Evolutionary conservation across 2,329 filamentous ascomycete species (phyloP).

Genomic region (Rutstroemia sp.): DNA sequence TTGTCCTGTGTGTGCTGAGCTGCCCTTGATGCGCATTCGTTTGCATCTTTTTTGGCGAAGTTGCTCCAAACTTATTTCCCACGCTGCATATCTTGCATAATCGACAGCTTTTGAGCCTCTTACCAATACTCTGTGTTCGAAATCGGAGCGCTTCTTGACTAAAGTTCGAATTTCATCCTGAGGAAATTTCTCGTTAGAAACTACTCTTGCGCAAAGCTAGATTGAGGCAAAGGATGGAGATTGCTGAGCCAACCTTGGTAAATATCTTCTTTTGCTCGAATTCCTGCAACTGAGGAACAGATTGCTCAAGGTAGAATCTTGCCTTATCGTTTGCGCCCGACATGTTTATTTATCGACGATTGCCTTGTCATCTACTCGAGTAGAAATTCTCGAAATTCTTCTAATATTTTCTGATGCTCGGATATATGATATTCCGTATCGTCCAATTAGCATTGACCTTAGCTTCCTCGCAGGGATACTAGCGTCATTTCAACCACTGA

Average conservation of each 20-base stretch:
- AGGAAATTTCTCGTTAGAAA: not conserved
- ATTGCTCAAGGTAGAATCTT: constrained; percentile 87
- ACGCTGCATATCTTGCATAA: constrained; percentile 75
- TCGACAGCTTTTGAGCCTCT: constrained; percentile 70
- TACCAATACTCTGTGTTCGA: constrained; percentile 84
- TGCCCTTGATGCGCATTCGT: constrained; percentile 65
- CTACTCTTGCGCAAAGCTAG: not conserved
- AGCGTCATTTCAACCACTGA: no score
- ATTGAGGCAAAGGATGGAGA: constrained; percentile 4
- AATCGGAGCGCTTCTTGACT: constrained; percentile 83
- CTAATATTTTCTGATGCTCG: not conserved
- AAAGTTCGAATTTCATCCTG: constrained; percentile 87
- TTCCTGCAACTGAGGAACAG: constrained; percentile 85
- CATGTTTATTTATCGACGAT: constrained; percentile 42
- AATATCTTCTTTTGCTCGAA: constrained; percentile 92
- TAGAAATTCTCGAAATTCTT: not conserved
- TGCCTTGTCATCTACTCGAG: no score
- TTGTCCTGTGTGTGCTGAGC: constrained; percentile 63
- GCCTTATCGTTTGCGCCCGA: constrained; percentile 86
- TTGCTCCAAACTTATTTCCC: constrained; percentile 62
- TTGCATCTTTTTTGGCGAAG: constrained; percentile 77
- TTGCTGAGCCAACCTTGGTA: constrained; percentile 48
- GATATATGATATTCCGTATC: no score
- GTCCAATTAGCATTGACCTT: not conserved
- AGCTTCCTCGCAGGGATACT: no score